phyloP scores from a whole-genome alignment of 495 filamentous ascomycete species.

The Annulohypoxylon maeteangense region DNA sequence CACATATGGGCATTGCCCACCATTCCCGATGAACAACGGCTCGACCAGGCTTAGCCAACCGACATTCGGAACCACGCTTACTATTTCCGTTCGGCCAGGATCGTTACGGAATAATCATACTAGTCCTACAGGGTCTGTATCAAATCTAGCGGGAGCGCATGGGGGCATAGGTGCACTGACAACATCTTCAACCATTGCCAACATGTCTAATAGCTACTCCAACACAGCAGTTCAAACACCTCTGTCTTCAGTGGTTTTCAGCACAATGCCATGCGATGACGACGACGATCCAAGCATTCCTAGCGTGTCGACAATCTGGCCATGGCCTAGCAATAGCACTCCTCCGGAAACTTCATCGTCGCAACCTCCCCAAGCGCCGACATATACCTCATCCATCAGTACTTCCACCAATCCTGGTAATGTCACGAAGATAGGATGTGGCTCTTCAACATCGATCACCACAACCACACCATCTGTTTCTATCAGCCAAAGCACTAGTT shows the following conservation, averaged over 20 bases:
- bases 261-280: neutral
- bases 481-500: neutral
- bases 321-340: neutral
- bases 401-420: neutral
- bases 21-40: neutral
- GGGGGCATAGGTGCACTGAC: neutral
- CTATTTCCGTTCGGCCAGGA: neutral
- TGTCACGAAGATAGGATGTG: neutral
- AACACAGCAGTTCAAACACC: neutral
- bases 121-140: neutral
- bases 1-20: neutral
- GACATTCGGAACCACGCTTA: neutral
- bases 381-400: neutral
- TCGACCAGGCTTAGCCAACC: neutral
- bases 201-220: neutral
- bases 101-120: neutral
- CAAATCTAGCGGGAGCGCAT: neutral
- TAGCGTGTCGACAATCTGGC: conserved; percentile 3
- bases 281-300: neutral
- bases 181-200: neutral
- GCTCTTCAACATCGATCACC: neutral
- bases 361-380: neutral
- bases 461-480: neutral
- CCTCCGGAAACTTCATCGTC: neutral
- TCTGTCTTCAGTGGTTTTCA: neutral